A percentile compares a stretch with the other conserved stretches of the same genome.
Conservation (phyloP, 139 green algal species). For the Closterium sp. region DNA sequence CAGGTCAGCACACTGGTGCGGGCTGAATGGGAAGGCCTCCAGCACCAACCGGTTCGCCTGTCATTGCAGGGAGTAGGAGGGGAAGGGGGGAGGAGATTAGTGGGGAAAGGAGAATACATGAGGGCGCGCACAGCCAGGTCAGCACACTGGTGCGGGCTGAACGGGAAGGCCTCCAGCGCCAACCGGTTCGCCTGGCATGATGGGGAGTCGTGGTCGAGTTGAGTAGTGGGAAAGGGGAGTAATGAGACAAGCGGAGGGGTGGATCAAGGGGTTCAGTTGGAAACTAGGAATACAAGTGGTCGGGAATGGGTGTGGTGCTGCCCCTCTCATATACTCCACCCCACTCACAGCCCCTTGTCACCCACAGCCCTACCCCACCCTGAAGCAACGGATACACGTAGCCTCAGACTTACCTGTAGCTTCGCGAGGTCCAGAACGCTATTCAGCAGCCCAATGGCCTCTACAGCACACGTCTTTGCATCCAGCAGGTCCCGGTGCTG, state of each 20-base stretch:
- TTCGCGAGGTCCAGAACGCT: neutral
- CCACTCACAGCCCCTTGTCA: no score
- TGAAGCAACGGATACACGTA: no score
- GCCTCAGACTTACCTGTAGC: no score
- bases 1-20: neutral
- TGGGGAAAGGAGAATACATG: neutral
- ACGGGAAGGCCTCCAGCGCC: neutral
- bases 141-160: neutral
- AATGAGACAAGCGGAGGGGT: no score
- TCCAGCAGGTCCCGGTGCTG: neutral
- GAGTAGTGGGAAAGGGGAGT: no score
- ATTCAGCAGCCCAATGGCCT: neutral
- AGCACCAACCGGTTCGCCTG: neutral
- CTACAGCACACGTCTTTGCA: neutral
- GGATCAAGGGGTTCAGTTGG: no score
- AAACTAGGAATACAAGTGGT: no score
- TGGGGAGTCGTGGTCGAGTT: no score
- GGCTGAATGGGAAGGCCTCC: neutral
- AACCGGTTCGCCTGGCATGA: neutral
- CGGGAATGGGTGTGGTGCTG: no score
- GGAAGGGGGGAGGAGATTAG: neutral
- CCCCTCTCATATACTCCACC: no score
- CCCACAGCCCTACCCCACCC: no score
- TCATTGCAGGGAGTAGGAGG: no score
- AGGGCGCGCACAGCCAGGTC: neutral